phyloP scores from a whole-genome alignment of 495 filamentous ascomycete genomes.

The Aspergillus cavernicola region DNA sequence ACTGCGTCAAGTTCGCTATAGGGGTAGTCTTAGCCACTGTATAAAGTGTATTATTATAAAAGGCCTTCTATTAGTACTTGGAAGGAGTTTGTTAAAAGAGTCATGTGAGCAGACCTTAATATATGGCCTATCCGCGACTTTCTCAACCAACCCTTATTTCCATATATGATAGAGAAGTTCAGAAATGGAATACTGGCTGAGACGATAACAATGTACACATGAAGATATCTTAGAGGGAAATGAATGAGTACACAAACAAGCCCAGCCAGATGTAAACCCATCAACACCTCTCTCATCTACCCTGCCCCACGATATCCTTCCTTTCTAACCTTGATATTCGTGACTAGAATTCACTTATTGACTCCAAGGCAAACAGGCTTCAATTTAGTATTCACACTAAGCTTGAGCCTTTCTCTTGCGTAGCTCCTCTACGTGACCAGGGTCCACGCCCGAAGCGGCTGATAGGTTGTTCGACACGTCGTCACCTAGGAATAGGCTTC shows the following conservation, averaged over 20 bases:
- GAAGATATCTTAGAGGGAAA: neutral
- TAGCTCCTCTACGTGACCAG: constrained; percentile 23
- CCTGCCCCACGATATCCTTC: neutral
- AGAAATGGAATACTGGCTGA: too few relatives aligned
- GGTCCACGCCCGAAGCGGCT: constrained; percentile 27
- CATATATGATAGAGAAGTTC: too few relatives aligned
- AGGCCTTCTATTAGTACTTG: too few relatives aligned
- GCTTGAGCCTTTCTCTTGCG: constrained; percentile 24
- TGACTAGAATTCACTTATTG: neutral
- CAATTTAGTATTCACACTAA: too few relatives aligned
- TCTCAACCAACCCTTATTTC: too few relatives aligned
- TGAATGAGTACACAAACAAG: neutral
- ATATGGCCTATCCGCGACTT: too few relatives aligned
- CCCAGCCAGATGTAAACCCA: neutral
- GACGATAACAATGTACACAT: neutral
- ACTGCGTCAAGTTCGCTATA: too few relatives aligned
- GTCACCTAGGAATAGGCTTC: constrained; percentile 27
- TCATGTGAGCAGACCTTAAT: too few relatives aligned
- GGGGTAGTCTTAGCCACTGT: too few relatives aligned
- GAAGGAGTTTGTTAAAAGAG: too few relatives aligned
- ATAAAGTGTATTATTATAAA: too few relatives aligned
- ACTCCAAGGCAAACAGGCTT: too few relatives aligned
- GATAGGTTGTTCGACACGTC: constrained; percentile 16
- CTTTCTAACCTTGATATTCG: neutral
- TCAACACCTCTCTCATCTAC: neutral